Evolutionary conservation across 2,329 filamentous ascomycete genomes (phyloP), one percentile per base, ranked within the genome.

Genomic region (Botrytis fabae): DNA sequence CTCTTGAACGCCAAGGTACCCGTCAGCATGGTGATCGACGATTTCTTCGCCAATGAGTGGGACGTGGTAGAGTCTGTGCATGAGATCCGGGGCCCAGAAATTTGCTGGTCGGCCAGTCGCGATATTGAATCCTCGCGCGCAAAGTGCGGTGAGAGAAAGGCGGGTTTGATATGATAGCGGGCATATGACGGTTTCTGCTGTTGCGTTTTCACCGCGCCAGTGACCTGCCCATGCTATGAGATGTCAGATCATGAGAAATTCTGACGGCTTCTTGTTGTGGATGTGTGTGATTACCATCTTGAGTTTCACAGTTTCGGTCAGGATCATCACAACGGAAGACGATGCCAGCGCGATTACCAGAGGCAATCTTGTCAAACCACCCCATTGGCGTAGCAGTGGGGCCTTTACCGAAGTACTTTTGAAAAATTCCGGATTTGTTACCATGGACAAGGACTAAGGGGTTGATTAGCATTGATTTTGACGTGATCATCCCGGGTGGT

Each of bases 21-120:
- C 84, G 68, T 89, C 88, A 10, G 88, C 85, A 76, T 86, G 91
- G 82, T 93, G 90, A 71, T 89, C 88, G 54, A 92, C 85, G 61
- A 85, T 80, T 10, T 82, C 85, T 79, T 91, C 89, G 69, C 87
- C 88, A 76, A 93, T 85, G 42, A 82, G 82, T 6, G 89, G 86
- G 14, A 92, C 82, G 81, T 93, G 91, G 75, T 89, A 87, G 6
- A 92, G 81, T 38, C 91, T 88, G 81, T 93, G 91, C 69, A 93
- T 82, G 40, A 93, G 84, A 75, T 93, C 91, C 28, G 66, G 32
- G 12, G n/a, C 48, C 66, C 48, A 69, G 40, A 69, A 62, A 35
- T 62, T 16, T 40, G 60, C 60, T 8, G 60, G 60, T 40, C 60
- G 38, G 0, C 60, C 60, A 1, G 22, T 40, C n/a, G 60, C 60